These are phyloP conservation scores for Venturia pyrina DNA, from an alignment of 2,329 filamentous ascomycete genomes.

Conservation along the genomic window DNA sequence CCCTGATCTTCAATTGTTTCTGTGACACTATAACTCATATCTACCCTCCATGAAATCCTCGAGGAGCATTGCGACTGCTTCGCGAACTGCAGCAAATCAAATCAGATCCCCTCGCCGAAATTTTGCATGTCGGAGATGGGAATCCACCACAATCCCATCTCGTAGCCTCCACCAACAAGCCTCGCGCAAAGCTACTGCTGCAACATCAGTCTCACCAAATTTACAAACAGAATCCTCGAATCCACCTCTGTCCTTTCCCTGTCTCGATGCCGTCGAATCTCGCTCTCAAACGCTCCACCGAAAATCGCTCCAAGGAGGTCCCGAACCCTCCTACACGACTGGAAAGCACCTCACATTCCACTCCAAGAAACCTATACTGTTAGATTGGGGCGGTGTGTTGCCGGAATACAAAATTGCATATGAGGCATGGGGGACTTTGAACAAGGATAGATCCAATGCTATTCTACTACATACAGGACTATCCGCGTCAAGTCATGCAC, in stretches of 20 bases:
- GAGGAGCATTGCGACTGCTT: neutral
- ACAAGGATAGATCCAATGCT: slow-evolving; percentile 71
- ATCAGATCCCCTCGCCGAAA: neutral
- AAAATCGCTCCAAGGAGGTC: slow-evolving; percentile 54
- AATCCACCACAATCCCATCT: neutral
- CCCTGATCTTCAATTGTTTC: neutral
- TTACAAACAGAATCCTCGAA: slow-evolving; percentile 22
- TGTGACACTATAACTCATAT: neutral
- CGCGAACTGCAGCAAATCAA: neutral
- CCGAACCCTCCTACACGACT: slow-evolving; percentile 88
- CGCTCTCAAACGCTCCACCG: slow-evolving; percentile 59
- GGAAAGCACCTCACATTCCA: slow-evolving; percentile 73
- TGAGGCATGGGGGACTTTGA: slow-evolving; percentile 81
- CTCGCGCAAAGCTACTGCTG: neutral
- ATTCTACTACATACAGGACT: slow-evolving; percentile 90
- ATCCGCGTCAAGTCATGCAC: slow-evolving; percentile 94
- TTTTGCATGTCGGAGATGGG: neutral
- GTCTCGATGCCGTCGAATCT: slow-evolving; percentile 31
- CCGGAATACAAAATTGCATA: slow-evolving; percentile 85
- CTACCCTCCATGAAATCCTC: neutral
- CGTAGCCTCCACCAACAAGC: slow-evolving; percentile 8
- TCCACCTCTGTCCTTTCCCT: slow-evolving; percentile 31
- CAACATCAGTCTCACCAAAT: neutral
- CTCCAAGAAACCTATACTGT: slow-evolving; percentile 61
- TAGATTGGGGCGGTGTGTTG: slow-evolving; percentile 93